Base-by-base conservation (phyloP, 2,329 filamentous ascomycete genomes). In the Bipolaris cookei region DNA sequence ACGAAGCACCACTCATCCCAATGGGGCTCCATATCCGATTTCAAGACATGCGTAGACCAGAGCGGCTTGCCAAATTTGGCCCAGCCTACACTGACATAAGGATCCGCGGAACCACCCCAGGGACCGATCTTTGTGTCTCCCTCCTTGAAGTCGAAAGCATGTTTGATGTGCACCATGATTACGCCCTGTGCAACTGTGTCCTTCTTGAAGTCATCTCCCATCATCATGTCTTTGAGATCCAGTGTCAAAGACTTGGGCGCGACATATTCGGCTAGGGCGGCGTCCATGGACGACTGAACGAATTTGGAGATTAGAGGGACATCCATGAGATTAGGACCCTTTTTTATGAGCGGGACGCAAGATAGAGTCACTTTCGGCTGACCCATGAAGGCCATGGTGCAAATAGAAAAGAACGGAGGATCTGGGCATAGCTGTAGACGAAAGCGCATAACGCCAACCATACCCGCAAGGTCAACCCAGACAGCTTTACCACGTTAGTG, bases 171-270 rank as follows among this genome's bases (percentile, higher is more conserved):
- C 8, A 91, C 81, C 61, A 89, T 81, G 1, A 92, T 70, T 1
- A 91, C 82, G 16, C 90, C 89, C 30, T 84, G 81, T 2, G 86
- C 82, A 28, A 77, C 76, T 0, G 89, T 90, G 60, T 92, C 88
- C 70, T 91, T 91, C 74, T 91, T 92, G 78, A 89, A 91, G 66
- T 92, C 89, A 56, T 91, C 89, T 3, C 90, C 90, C 6, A 90
- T 83, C 11, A 92, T 82, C 87, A 91, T 91, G 58, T 90, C 88
- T 71, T 91, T 90, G 32, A 92, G 78, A 69, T 92, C 87, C 5
- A 92, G 78, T 0, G 89, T 91, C 50, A 91, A 76, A 53, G 87
- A 90, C 77, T 90, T 91, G 0, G 90, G 90, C 0, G 90, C 89
- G 1, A 92, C 90, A 62, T 91, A 92, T 69, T 91, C 86, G 0